A percentile compares a stretch with the other conserved stretches of the same genome.
Evolutionary conservation across 768 basidiomycete genomes (phyloP).

Genomic region (Mycena olivaceomarginata): DNA sequence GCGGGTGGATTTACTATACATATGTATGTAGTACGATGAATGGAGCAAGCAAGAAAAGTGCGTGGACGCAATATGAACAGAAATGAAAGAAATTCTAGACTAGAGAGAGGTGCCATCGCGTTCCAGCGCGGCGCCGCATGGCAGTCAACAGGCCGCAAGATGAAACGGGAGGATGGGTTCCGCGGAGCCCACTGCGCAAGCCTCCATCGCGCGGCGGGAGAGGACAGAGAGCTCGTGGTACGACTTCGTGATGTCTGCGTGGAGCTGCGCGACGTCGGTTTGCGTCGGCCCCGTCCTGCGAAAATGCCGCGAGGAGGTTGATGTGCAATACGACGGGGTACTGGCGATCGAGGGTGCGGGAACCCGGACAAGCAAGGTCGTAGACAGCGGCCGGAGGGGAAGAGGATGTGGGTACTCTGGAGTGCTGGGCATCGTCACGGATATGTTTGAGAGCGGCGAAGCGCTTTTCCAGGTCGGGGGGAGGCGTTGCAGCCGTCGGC

Average conservation of each 20-base stretch:
- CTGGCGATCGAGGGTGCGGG: slow-evolving; percentile 66
- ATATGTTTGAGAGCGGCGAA: slow-evolving; percentile 22
- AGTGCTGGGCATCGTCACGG: slow-evolving; percentile 10
- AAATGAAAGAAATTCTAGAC: too few species aligned
- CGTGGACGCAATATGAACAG: slow-evolving; percentile 18
- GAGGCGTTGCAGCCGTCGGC: slow-evolving; percentile 42
- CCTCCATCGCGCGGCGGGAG: too few species aligned
- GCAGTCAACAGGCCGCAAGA: slow-evolving; percentile 81
- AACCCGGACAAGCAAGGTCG: slow-evolving; percentile 75
- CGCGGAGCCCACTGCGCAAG: slow-evolving; percentile 54
- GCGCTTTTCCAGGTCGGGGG: slow-evolving; percentile 17
- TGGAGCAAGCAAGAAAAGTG: slow-evolving; percentile 24
- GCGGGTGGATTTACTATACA: slow-evolving; percentile 21
- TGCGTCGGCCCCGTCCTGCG: slow-evolving; percentile 49
- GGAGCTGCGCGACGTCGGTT: too few species aligned
- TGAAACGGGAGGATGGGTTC: slow-evolving; percentile 82
- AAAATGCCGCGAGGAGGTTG: slow-evolving; percentile 73
- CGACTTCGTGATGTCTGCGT: too few species aligned
- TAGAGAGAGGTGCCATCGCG: slow-evolving; percentile 49
- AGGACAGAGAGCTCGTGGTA: too few species aligned
- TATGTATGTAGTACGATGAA: slow-evolving; percentile 30
- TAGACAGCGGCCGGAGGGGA: slow-evolving; percentile 72
- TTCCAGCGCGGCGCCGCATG: slow-evolving; percentile 69
- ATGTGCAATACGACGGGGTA: slow-evolving; percentile 75
- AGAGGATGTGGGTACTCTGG: slow-evolving; percentile 52